phyloP scores from a whole-genome alignment of 345 rosid species.

The Jatropha curcas region DNA sequence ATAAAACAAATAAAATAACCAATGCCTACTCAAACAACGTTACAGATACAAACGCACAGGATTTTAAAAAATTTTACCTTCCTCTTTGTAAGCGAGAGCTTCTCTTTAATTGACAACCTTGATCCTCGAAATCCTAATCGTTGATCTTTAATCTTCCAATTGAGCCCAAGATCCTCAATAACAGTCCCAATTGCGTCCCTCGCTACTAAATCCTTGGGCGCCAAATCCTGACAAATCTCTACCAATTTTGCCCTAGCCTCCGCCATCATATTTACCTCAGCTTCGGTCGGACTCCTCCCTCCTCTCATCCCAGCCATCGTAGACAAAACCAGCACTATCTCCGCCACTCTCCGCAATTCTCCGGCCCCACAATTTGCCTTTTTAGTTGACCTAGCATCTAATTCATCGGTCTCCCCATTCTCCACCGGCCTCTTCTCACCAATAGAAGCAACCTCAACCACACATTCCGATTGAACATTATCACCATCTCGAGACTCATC shows the following conservation, averaged over 20 bases:
- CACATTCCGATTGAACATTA: slow-evolving; percentile 9
- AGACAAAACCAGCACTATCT: slow-evolving; percentile 79
- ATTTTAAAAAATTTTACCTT: slow-evolving; percentile 47
- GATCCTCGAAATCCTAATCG: slow-evolving; percentile 53
- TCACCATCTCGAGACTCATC: background rate
- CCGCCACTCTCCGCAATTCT: slow-evolving; percentile 58
- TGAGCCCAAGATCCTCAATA: slow-evolving; percentile 83
- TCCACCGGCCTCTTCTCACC: slow-evolving; percentile 37
- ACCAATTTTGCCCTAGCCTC: slow-evolving; percentile 77
- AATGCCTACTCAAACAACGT: background rate
- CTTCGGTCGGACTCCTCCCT: slow-evolving; percentile 62
- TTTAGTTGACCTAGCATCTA: slow-evolving; percentile 31
- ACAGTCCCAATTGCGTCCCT: slow-evolving; percentile 57
- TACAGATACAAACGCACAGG: background rate
- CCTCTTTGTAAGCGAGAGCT: slow-evolving; percentile 52
- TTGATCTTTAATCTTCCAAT: slow-evolving; percentile 55
- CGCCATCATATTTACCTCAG: slow-evolving; percentile 63
- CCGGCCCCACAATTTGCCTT: slow-evolving; percentile 32
- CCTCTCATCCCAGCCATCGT: slow-evolving; percentile 71
- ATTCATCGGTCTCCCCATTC: slow-evolving; percentile 23
- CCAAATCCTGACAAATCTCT: slow-evolving; percentile 47
- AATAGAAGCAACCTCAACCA: slow-evolving; percentile 3
- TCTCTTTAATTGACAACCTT: slow-evolving; percentile 66
- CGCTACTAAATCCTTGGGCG: slow-evolving; percentile 65
- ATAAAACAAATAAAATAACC: background rate